These are phyloP conservation scores for Clarireedia hainanense DNA, from an alignment of 2,329 filamentous ascomycete genomes.

Conservation along the genomic window DNA sequence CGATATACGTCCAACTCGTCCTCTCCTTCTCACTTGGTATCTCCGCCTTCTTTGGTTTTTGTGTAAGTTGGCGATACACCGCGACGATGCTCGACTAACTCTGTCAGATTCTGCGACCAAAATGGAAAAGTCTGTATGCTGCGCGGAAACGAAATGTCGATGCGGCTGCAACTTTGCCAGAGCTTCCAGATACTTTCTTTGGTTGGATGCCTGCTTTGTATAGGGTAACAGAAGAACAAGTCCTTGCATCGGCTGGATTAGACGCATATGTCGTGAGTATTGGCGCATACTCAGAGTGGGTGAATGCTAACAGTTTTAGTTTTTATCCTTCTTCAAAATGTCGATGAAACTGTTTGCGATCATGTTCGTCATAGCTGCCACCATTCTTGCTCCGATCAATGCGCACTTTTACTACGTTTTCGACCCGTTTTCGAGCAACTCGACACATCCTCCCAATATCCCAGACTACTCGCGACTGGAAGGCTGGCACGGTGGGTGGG, in stretches of 20 bases:
- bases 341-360: slow-evolving; percentile 73
- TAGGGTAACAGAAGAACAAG: slow-evolving; percentile 78
- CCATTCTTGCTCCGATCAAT: slow-evolving; percentile 82
- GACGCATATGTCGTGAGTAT: slow-evolving; percentile 78
- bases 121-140: slow-evolving; percentile 87
- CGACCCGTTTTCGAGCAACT: slow-evolving; percentile 10
- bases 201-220: slow-evolving; percentile 90
- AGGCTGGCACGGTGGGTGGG: slow-evolving; percentile 2
- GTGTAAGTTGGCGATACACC: slow-evolving; percentile 41
- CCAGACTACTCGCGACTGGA: slow-evolving; percentile 3
- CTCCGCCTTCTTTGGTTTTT: slow-evolving; percentile 68
- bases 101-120: slow-evolving; percentile 69
- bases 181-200: slow-evolving; percentile 75
- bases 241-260: slow-evolving; percentile 81
- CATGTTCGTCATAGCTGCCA: slow-evolving; percentile 73
- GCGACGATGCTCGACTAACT: slow-evolving; percentile 22
- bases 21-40: slow-evolving; percentile 65
- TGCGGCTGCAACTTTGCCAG: slow-evolving; percentile 54
- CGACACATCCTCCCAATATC: slow-evolving; percentile 27
- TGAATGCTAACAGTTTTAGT: slow-evolving; percentile 38
- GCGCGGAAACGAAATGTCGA: slow-evolving; percentile 73
- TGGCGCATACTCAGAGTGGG: background rate
- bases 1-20: slow-evolving; percentile 53
- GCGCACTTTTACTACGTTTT: slow-evolving; percentile 45
- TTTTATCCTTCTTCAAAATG: slow-evolving; percentile 94